Percentiles rank a stretch among this genome's conserved stretches.
Conservation (phyloP, 2,329 filamentous ascomycete species). For the Fulvia fulva region DNA sequence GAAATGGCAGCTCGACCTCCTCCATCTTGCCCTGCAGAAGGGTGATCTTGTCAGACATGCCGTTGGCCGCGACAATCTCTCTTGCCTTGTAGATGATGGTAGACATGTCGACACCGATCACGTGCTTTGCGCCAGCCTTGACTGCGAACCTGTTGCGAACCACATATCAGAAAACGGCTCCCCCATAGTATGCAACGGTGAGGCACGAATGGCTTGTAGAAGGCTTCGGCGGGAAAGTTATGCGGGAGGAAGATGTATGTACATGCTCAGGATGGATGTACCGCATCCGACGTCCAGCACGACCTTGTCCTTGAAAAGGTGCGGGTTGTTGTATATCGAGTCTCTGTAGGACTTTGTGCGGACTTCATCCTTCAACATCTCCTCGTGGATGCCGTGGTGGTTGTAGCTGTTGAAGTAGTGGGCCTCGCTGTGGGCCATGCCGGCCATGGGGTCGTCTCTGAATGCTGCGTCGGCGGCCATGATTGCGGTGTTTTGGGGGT, state of each 20-base stretch:
- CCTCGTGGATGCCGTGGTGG: conserved; percentile 80
- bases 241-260: conserved; percentile 35
- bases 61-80: conserved; percentile 90
- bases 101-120: conserved; percentile 99
- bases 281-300: conserved; percentile 97
- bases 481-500: neutral
- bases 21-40: conserved; percentile 99
- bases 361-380: conserved; percentile 99
- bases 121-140: conserved; percentile 93
- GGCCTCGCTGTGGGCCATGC: conserved; percentile 89
- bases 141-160: conserved; percentile 75
- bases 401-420: conserved; percentile 97
- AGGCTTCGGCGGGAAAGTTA: neutral
- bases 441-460: conserved; percentile 47
- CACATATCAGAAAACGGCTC: conserved; percentile 10
- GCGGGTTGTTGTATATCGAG: conserved; percentile 93
- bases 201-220: neutral
- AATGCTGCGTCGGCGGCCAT: conserved; percentile 3
- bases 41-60: conserved; percentile 92
- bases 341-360: conserved; percentile 96
- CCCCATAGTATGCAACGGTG: neutral
- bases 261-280: conserved; percentile 98
- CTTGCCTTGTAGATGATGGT: conserved; percentile 98
- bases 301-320: conserved; percentile 86
- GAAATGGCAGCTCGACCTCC: conserved; percentile 87